A percentile compares a stretch with the other conserved stretches of the same genome.
Conservation (phyloP, 768 basidiomycete species). For the Crucibulum laeve region DNA sequence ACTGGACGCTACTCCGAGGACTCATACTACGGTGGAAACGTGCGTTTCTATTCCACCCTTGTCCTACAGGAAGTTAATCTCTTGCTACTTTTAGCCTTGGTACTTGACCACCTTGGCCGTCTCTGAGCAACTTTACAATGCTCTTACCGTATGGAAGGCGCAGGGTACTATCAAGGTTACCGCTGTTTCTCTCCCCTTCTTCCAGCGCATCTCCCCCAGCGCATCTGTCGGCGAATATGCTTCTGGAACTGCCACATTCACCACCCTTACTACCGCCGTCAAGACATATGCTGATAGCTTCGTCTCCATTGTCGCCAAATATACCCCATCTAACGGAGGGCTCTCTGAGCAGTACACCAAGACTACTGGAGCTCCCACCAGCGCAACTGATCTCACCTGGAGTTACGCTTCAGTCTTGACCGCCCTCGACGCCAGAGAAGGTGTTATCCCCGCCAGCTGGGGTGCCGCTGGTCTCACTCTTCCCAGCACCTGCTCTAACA, state of each 20-base stretch:
- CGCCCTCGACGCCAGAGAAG: slow-evolving; percentile 46
- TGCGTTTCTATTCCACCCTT: no score
- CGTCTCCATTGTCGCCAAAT: slow-evolving; percentile 47
- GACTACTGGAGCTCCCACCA: slow-evolving; percentile 43
- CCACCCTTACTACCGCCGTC: slow-evolving; percentile 43
- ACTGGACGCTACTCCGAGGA: slow-evolving; percentile 79
- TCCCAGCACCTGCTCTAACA: slow-evolving; percentile 36
- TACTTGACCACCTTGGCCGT: no score
- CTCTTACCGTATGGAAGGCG: no score
- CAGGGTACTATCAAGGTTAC: slow-evolving; percentile 61
- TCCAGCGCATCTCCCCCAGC: slow-evolving; percentile 49
- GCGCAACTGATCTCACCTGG: slow-evolving; percentile 72
- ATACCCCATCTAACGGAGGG: slow-evolving; percentile 57
- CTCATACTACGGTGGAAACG: slow-evolving; percentile 68
- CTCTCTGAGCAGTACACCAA: slow-evolving; percentile 63
- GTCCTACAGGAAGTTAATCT: no score
- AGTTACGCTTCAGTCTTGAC: slow-evolving; percentile 71
- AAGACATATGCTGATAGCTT: slow-evolving; percentile 64
- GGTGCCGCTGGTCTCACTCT: slow-evolving; percentile 56
- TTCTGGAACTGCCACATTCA: slow-evolving; percentile 41
- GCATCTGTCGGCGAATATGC: slow-evolving; percentile 49
- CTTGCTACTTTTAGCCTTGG: no score
- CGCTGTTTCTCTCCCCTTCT: slow-evolving; percentile 62
- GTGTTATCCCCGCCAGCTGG: slow-evolving; percentile 50
- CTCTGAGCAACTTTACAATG: no score